Evolutionary conservation across 352 stramenopile species (phyloP).

Genomic region (Thalassiosira exigua): DNA sequence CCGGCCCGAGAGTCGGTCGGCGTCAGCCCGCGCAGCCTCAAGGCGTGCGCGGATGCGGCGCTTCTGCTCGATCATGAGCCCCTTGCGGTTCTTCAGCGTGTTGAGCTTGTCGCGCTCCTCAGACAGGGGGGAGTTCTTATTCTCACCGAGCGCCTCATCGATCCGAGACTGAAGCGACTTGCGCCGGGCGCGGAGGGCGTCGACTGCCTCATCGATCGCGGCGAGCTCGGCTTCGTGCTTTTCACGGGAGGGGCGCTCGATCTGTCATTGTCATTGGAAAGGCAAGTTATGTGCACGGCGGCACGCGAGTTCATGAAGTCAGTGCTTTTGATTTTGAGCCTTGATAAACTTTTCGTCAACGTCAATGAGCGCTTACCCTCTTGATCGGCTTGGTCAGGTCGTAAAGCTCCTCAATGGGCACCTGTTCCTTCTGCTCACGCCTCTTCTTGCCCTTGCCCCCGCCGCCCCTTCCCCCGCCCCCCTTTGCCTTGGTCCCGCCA

Average conservation of each 20-base stretch:
- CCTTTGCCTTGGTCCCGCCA: slow-evolving; percentile 12
- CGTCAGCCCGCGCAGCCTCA: slow-evolving; percentile 89
- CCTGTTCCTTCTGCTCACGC: slow-evolving; percentile 56
- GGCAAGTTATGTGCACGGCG: slow-evolving; percentile 7
- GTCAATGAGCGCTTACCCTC: slow-evolving; percentile 55
- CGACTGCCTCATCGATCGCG: slow-evolving; percentile 90
- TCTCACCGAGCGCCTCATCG: slow-evolving; percentile 63
- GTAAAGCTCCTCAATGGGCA: slow-evolving; percentile 81
- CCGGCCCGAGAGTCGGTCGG: slow-evolving; percentile 87
- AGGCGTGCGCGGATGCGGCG: slow-evolving; percentile 84
- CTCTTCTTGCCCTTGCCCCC: slow-evolving; percentile 44
- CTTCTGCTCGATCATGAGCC: slow-evolving; percentile 83
- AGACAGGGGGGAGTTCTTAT: slow-evolving; percentile 60
- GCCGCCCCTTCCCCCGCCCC: slow-evolving; percentile 30
- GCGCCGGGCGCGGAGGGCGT: slow-evolving; percentile 89
- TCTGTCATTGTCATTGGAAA: slow-evolving; percentile 42
- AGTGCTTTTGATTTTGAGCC: too few relatives aligned
- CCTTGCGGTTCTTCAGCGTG: slow-evolving; percentile 80
- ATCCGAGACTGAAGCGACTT: slow-evolving; percentile 77
- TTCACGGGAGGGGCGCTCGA: slow-evolving; percentile 84
- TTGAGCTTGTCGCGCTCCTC: slow-evolving; percentile 69
- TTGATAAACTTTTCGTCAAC: too few relatives aligned
- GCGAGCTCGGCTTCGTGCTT: slow-evolving; percentile 89
- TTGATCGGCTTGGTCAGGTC: slow-evolving; percentile 83
- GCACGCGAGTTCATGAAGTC: slow-evolving; percentile 8